phyloP scores from a whole-genome alignment of 331 rosid species.

The Prunus yedoensis region DNA sequence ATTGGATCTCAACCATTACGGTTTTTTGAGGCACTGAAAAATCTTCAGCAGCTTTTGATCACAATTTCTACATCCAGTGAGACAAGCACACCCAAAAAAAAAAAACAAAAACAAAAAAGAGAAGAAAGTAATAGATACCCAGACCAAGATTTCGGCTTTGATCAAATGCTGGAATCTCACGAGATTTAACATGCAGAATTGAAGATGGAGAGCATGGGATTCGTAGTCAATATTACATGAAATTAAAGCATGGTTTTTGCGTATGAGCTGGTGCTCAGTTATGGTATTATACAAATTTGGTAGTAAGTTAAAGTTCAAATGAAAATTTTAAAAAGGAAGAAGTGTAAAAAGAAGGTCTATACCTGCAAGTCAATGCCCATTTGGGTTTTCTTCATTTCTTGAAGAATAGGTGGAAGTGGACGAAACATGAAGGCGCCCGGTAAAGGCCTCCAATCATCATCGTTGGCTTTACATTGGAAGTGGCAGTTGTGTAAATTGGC shows the following conservation, averaged over 20 bases:
- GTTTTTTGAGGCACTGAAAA: constrained; percentile 12
- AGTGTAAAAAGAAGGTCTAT: constrained; percentile 1
- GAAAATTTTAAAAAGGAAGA: background rate
- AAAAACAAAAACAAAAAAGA: background rate
- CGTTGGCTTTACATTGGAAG: background rate
- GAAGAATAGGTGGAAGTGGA: background rate
- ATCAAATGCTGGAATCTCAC: constrained; percentile 18
- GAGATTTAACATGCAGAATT: background rate
- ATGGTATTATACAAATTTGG: background rate
- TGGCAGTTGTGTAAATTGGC: background rate
- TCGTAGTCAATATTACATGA: background rate
- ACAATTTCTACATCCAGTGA: constrained; percentile 11
- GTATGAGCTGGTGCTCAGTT: constrained; percentile 17
- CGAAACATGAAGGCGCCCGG: background rate
- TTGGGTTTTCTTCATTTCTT: background rate
- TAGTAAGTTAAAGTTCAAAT: background rate
- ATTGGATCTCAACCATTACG: constrained; percentile 14
- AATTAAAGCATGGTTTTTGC: constrained; percentile 8
- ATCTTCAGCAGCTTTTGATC: constrained; percentile 17
- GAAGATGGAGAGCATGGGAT: constrained; percentile 10
- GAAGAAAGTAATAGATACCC: constrained; percentile 5
- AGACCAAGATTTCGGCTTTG: constrained; percentile 6
- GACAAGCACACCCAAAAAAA: background rate
- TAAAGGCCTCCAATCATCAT: constrained; percentile 5
- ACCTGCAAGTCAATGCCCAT: constrained; percentile 41